Conservation (phyloP, 2,329 filamentous ascomycete species). For the Thelonectria blattea region DNA sequence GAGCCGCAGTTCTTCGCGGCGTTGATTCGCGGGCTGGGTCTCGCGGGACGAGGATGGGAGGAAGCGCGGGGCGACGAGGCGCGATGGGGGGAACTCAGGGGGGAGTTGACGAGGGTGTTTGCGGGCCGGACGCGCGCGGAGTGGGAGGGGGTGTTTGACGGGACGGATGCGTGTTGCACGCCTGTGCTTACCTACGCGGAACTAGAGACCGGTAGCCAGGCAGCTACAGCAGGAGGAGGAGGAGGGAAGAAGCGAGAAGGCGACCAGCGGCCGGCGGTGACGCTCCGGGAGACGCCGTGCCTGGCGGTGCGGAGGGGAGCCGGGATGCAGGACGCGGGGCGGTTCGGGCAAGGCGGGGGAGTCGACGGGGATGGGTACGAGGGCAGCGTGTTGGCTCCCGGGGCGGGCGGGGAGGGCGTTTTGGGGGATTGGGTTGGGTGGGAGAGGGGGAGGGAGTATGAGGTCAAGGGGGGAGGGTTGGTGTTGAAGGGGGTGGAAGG, state of each 20-base stretch:
- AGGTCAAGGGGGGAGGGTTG: constrained; percentile 67
- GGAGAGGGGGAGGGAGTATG: constrained; percentile 73
- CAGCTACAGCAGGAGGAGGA: constrained; percentile 22
- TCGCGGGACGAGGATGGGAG: constrained; percentile 60
- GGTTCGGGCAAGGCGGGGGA: constrained; percentile 68
- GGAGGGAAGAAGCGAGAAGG: constrained; percentile 54
- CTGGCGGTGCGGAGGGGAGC: constrained; percentile 62
- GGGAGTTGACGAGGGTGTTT: constrained; percentile 68
- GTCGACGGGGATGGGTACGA: constrained; percentile 72
- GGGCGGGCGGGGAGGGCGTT: constrained; percentile 73
- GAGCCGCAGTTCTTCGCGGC: constrained; percentile 84
- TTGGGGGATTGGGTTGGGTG: constrained; percentile 79
- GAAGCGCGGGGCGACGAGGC: constrained; percentile 62
- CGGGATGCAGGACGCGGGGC: constrained; percentile 39
- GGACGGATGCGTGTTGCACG: constrained; percentile 91
- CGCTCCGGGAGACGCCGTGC: constrained; percentile 72
- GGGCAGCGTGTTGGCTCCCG: constrained; percentile 64
- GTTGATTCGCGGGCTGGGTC: constrained; percentile 70
- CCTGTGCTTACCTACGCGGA: constrained; percentile 81
- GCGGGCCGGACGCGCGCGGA: constrained; percentile 71
- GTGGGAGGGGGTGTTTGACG: constrained; percentile 88
- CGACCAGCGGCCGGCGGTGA: constrained; percentile 74
- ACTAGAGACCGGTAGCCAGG: constrained; percentile 56
- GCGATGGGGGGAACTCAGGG: constrained; percentile 72
- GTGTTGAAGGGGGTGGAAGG: constrained; percentile 48